phyloP scores from a whole-genome alignment of 73 alveolate genomes.

The Paramecium bursaria region DNA sequence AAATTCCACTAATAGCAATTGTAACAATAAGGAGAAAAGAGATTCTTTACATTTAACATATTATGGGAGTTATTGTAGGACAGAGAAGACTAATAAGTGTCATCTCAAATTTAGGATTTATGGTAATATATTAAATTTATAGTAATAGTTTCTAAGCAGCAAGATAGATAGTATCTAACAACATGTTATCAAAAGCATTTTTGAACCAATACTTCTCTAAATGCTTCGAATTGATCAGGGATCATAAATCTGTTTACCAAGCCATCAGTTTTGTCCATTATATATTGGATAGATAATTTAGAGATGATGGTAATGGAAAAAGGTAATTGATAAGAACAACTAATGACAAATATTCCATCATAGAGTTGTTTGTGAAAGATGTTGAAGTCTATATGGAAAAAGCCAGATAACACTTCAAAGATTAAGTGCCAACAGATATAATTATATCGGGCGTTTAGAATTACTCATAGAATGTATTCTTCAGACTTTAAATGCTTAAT shows the following conservation, averaged over 20 bases:
- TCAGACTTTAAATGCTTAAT: slow-evolving; percentile 41
- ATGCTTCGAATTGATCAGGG: slow-evolving; percentile 46
- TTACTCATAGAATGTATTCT: background rate
- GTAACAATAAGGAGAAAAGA: background rate
- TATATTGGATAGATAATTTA: slow-evolving; percentile 21
- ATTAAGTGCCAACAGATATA: slow-evolving; percentile 1
- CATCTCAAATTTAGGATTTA: background rate
- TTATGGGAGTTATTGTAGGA: slow-evolving; percentile 44
- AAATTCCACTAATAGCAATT: slow-evolving; percentile 38
- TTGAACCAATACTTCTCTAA: background rate
- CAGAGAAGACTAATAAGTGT: slow-evolving; percentile 16
- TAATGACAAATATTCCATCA: slow-evolving; percentile 17
- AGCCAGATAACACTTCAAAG: slow-evolving; percentile 27
- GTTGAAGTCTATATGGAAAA: slow-evolving; percentile 59
- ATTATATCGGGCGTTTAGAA: slow-evolving; percentile 15
- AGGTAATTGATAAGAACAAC: slow-evolving; percentile 17
- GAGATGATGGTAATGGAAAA: slow-evolving; percentile 42
- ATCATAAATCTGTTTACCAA: slow-evolving; percentile 34
- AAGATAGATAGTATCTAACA: background rate
- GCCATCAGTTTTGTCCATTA: slow-evolving; percentile 52
- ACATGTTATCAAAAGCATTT: slow-evolving; percentile 5
- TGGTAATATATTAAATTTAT: slow-evolving; percentile 5
- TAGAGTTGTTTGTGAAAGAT: slow-evolving; percentile 48
- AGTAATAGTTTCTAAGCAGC: slow-evolving; percentile 41
- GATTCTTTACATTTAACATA: slow-evolving; percentile 45